Evolutionary conservation across 441 rosid genomes (phyloP).

Genomic region (Flueggea neowawraea): DNA sequence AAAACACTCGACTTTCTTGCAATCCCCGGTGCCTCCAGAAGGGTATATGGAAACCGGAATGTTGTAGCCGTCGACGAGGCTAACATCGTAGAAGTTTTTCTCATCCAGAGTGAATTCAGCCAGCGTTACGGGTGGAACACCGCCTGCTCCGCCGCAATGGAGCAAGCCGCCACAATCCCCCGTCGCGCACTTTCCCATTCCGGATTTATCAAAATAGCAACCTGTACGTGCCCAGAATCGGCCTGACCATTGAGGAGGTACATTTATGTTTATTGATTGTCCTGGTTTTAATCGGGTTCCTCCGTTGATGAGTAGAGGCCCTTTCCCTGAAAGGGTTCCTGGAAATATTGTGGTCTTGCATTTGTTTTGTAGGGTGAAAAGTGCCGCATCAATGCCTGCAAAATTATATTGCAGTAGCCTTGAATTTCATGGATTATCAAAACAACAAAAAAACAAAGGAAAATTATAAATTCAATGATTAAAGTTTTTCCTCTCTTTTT

Average conservation of each 20-base stretch:
- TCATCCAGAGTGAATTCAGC: slow-evolving; percentile 95
- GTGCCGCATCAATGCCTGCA: slow-evolving; percentile 27
- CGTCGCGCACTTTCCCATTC: slow-evolving; percentile 66
- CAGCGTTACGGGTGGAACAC: slow-evolving; percentile 77
- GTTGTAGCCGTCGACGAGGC: slow-evolving; percentile 96
- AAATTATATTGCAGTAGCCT: not conserved
- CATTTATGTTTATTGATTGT: slow-evolving; percentile 32
- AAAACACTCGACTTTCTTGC: slow-evolving; percentile 66
- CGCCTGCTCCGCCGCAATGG: slow-evolving; percentile 79
- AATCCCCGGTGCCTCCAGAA: slow-evolving; percentile 76
- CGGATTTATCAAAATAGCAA: slow-evolving; percentile 56
- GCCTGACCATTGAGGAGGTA: slow-evolving; percentile 85
- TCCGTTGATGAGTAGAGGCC: slow-evolving; percentile 59
- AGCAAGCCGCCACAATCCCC: slow-evolving; percentile 87
- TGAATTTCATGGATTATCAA: too few species aligned
- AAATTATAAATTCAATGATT: too few species aligned
- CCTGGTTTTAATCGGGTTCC: slow-evolving; percentile 47
- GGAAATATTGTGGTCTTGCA: slow-evolving; percentile 76
- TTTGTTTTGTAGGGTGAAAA: slow-evolving; percentile 49
- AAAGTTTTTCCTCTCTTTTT: too few species aligned
- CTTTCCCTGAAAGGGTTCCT: slow-evolving; percentile 72
- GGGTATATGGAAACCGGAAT: slow-evolving; percentile 77
- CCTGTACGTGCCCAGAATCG: slow-evolving; percentile 92
- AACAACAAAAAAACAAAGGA: too few species aligned
- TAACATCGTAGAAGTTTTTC: slow-evolving; percentile 82